Evolutionary conservation across 345 rosid species (phyloP).

Genomic region (Rhizophora apiculata): DNA sequence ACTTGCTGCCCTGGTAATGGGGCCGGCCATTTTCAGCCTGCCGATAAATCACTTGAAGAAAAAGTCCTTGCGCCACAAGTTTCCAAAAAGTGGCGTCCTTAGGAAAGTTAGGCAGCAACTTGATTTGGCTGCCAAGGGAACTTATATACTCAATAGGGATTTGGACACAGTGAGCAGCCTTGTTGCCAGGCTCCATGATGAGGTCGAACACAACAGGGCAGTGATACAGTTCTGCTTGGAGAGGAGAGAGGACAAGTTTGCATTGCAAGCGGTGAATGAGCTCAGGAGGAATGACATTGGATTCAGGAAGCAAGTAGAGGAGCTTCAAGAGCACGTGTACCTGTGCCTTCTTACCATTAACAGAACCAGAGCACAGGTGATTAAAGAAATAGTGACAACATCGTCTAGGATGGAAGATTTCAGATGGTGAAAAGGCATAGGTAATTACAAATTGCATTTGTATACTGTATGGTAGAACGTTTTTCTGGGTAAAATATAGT

Average conservation of each 20-base stretch:
- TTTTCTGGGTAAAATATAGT: too few species aligned
- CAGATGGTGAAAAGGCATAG: not conserved
- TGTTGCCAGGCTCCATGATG: slow-evolving; percentile 44
- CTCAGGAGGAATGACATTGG: slow-evolving; percentile 32
- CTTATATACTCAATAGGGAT: slow-evolving; percentile 42
- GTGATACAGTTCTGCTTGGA: slow-evolving; percentile 36
- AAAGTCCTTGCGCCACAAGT: slow-evolving; percentile 13
- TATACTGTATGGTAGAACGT: too few species aligned
- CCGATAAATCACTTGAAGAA: slow-evolving; percentile 27
- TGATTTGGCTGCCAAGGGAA: slow-evolving; percentile 39
- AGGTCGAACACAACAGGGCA: slow-evolving; percentile 41
- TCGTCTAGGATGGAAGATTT: slow-evolving; percentile 13
- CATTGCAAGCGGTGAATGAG: slow-evolving; percentile 33
- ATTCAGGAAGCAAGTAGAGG: slow-evolving; percentile 38
- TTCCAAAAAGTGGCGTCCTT: slow-evolving; percentile 22
- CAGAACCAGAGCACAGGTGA: slow-evolving; percentile 37
- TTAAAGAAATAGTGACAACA: slow-evolving; percentile 24
- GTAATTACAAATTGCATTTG: too few species aligned
- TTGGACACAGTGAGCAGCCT: slow-evolving; percentile 46
- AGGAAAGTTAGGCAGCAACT: slow-evolving; percentile 33
- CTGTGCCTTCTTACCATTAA: slow-evolving; percentile 45
- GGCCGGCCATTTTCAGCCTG: slow-evolving; percentile 30
- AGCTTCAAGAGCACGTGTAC: slow-evolving; percentile 43
- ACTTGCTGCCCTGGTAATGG: slow-evolving; percentile 28
- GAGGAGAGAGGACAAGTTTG: slow-evolving; percentile 23